Percentiles rank a stretch among this genome's conserved stretches.
phyloP scores from a whole-genome alignment of 805 yeast species.

The Sungouiella blattae region DNA sequence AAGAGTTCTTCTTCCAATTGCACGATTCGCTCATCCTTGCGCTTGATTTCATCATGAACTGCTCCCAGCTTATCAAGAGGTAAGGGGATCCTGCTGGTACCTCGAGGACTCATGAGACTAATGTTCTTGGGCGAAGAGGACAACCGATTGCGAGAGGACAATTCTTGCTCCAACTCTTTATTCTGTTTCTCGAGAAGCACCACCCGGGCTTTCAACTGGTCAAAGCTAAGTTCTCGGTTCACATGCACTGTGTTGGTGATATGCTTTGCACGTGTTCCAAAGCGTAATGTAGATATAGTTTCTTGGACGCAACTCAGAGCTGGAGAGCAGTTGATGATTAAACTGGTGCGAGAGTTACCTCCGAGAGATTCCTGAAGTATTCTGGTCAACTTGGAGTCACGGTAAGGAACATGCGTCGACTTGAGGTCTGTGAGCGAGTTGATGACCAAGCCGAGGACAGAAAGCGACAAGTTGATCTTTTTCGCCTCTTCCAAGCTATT shows the following conservation, averaged over 20 bases:
- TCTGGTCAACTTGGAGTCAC: slow-evolving; percentile 76
- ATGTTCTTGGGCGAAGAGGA: background rate
- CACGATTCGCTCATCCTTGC: slow-evolving; percentile 13
- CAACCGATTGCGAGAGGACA: slow-evolving; percentile 13
- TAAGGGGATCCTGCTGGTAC: background rate
- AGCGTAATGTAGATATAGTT: slow-evolving; percentile 68
- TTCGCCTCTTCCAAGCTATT: slow-evolving; percentile 78
- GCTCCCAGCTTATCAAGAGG: slow-evolving; percentile 2
- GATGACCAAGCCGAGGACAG: slow-evolving; percentile 78
- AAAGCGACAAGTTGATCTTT: slow-evolving; percentile 74
- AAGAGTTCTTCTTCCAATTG: slow-evolving; percentile 16
- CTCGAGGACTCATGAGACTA: background rate
- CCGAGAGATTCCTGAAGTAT: slow-evolving; percentile 77
- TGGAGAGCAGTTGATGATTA: slow-evolving; percentile 73
- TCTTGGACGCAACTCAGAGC: slow-evolving; percentile 53
- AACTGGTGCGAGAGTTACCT: slow-evolving; percentile 74
- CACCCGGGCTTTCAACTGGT: slow-evolving; percentile 43
- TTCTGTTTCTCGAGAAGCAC: slow-evolving; percentile 33
- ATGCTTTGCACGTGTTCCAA: slow-evolving; percentile 69
- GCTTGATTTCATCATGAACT: slow-evolving; percentile 10
- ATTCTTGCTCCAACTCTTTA: slow-evolving; percentile 40
- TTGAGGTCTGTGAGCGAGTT: slow-evolving; percentile 70
- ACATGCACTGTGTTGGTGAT: slow-evolving; percentile 64
- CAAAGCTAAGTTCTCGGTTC: slow-evolving; percentile 54
- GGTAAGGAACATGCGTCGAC: slow-evolving; percentile 64